These are phyloP conservation scores for Podospora sp. DNA, from an alignment of 495 filamentous ascomycete species.

Conservation along the genomic window DNA sequence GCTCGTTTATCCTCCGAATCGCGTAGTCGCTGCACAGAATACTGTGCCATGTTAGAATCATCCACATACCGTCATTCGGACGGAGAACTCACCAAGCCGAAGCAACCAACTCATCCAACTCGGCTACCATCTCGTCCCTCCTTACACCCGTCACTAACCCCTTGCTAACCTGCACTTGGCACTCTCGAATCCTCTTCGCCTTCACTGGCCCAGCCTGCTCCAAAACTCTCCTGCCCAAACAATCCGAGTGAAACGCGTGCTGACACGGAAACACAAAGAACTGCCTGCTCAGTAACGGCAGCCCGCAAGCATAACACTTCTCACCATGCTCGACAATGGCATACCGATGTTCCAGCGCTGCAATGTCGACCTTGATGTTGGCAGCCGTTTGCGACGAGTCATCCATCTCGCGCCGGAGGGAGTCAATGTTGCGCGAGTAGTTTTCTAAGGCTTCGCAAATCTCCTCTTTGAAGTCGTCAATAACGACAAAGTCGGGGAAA, in stretches of 20 bases:
- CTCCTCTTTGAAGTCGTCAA: slow-evolving; percentile 98
- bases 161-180: slow-evolving; percentile 77
- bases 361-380: slow-evolving; percentile 86
- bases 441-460: slow-evolving; percentile 92
- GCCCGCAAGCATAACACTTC: slow-evolving; percentile 81
- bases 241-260: slow-evolving; percentile 96
- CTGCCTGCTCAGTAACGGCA: slow-evolving; percentile 83
- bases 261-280: slow-evolving; percentile 99
- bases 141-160: slow-evolving; percentile 64
- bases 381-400: slow-evolving; percentile 82
- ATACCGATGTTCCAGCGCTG: slow-evolving; percentile 80
- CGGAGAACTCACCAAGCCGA: slow-evolving; percentile 47
- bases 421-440: slow-evolving; percentile 87
- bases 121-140: slow-evolving; percentile 81
- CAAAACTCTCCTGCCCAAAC: slow-evolving; percentile 79
- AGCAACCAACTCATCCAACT: slow-evolving; percentile 86
- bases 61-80: not conserved
- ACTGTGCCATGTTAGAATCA: slow-evolving; percentile 42
- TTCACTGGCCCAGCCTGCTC: slow-evolving; percentile 72
- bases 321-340: slow-evolving; percentile 97
- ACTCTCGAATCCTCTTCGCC: slow-evolving; percentile 77
- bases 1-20: slow-evolving; percentile 88
- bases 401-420: slow-evolving; percentile 93
- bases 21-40: slow-evolving; percentile 93
- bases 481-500: slow-evolving; percentile 98